Percentiles rank a stretch among this genome's conserved stretches.
Evolutionary conservation across 192 early-diverging fungal genomes (phyloP).

Genomic region (Umbelopsis sp.): DNA sequence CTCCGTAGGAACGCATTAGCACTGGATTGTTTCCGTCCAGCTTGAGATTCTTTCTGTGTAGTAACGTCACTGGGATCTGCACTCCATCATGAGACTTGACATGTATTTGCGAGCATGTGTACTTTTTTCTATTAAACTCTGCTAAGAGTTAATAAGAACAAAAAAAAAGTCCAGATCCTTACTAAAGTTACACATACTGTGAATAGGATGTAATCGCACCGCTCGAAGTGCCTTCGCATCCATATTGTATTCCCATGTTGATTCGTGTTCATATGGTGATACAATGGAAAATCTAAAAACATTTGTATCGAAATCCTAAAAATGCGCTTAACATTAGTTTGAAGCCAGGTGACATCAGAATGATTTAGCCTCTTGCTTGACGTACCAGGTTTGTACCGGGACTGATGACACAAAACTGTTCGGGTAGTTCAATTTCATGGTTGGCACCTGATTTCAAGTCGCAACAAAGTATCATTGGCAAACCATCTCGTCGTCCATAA

Average conservation of each 20-base stretch:
- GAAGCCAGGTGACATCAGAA: too few relatives aligned
- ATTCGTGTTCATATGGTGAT: conserved; percentile 66
- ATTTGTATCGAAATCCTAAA: conserved; percentile 56
- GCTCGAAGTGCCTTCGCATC: conserved; percentile 38
- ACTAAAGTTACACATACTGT: conserved; percentile 38
- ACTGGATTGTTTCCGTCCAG: conserved; percentile 54
- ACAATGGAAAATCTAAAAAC: conserved; percentile 61
- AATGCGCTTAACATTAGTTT: too few relatives aligned
- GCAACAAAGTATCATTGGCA: conserved; percentile 56
- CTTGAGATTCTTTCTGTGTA: conserved; percentile 52
- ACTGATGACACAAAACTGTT: conserved; percentile 57
- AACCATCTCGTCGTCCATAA: conserved; percentile 51
- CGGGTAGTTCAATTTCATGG: conserved; percentile 51
- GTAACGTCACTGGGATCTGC: conserved; percentile 67
- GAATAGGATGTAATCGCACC: conserved; percentile 47
- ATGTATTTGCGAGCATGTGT: conserved; percentile 48
- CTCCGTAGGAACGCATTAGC: conserved; percentile 77
- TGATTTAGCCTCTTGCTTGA: too few relatives aligned
- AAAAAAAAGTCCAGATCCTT: neutral
- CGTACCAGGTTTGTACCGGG: conserved; percentile 60
- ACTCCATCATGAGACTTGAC: conserved; percentile 43
- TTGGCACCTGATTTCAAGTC: conserved; percentile 37
- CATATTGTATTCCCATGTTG: conserved; percentile 73
- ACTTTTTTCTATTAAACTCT: conserved; percentile 50
- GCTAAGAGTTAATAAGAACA: neutral